These are phyloP conservation scores for Calonectria pteridis DNA, from an alignment of 2,329 filamentous ascomycete genomes.

Conservation along the genomic window DNA sequence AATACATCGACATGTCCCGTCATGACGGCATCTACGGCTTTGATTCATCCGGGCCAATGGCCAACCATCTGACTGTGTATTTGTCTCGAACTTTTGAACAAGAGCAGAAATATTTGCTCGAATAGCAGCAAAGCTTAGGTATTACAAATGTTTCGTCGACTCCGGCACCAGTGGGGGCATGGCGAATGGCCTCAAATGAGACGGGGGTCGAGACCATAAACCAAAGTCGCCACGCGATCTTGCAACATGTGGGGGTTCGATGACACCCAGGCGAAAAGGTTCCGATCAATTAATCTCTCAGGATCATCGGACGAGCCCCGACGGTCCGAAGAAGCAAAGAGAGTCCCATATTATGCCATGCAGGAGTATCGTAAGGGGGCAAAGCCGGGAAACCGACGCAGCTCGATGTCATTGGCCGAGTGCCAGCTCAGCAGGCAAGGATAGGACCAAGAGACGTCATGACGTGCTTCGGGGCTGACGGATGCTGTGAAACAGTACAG, in stretches of 20 bases:
- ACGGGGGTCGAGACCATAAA: neutral
- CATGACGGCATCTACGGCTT: constrained; percentile 29
- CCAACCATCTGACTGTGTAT: neutral
- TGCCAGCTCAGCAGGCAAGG: constrained; percentile 26
- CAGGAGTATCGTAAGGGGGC: constrained; percentile 19
- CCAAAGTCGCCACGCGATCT: constrained; percentile 12
- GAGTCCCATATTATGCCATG: constrained; percentile 28
- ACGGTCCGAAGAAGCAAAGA: constrained; percentile 36
- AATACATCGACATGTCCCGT: constrained; percentile 27
- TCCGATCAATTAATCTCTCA: constrained; percentile 32
- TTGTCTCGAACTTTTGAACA: neutral
- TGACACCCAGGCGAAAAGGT: constrained; percentile 14
- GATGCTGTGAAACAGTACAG: constrained; percentile 9
- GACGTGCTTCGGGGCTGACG: constrained; percentile 28
- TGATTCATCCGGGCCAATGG: constrained; percentile 2
- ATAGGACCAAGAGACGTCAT: constrained; percentile 26
- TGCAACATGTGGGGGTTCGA: constrained; percentile 14
- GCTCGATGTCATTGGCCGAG: constrained; percentile 21
- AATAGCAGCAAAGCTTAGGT: neutral
- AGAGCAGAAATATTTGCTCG: neutral
- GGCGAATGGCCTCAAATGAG: constrained; percentile 1
- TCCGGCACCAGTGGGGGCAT: neutral
- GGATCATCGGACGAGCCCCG: constrained; percentile 40
- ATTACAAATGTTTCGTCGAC: neutral
- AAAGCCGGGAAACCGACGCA: constrained; percentile 18